Percentiles rank a stretch among this genome's conserved stretches.
phyloP scores from a whole-genome alignment of 2,329 filamentous ascomycete species.

The Aspergillus clavatus region DNA sequence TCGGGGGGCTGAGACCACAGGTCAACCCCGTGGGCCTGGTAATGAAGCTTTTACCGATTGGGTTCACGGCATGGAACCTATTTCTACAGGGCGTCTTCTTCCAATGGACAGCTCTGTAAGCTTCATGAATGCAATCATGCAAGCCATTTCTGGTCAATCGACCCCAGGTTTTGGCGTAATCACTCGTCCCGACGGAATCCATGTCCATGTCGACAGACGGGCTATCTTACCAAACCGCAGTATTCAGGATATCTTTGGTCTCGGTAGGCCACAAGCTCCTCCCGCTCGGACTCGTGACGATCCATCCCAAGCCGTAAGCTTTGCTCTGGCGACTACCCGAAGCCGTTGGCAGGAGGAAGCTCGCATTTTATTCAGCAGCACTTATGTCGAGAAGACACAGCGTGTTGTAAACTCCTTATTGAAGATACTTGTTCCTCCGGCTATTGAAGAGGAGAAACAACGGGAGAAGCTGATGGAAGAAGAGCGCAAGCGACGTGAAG shows the following conservation, averaged over 20 bases:
- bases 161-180: conserved; percentile 41
- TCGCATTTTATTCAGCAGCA: conserved; percentile 72
- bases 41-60: conserved; percentile 48
- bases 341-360: conserved; percentile 87
- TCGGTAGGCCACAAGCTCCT: conserved; percentile 28
- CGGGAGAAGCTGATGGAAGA: conserved; percentile 57
- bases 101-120: conserved; percentile 50
- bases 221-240: conserved; percentile 45
- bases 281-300: conserved; percentile 43
- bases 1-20: conserved; percentile 27
- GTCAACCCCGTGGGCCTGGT: conserved; percentile 33
- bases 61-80: conserved; percentile 49
- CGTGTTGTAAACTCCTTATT: conserved; percentile 66
- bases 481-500: conserved; percentile 54
- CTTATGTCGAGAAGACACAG: conserved; percentile 63
- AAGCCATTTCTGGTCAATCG: conserved; percentile 47
- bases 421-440: conserved; percentile 71
- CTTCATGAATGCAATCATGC: conserved; percentile 55
- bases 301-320: conserved; percentile 66
- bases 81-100: conserved; percentile 41
- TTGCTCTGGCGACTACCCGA: conserved; percentile 65
- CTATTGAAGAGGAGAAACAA: conserved; percentile 74
- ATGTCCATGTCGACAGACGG: conserved; percentile 51
- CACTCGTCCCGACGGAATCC: conserved; percentile 48
- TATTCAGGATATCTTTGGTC: conserved; percentile 47